Percentiles rank a stretch among this genome's conserved stretches.
Evolutionary conservation across 495 filamentous ascomycete species (phyloP).

Genomic region (Evansstolkia leycettana): DNA sequence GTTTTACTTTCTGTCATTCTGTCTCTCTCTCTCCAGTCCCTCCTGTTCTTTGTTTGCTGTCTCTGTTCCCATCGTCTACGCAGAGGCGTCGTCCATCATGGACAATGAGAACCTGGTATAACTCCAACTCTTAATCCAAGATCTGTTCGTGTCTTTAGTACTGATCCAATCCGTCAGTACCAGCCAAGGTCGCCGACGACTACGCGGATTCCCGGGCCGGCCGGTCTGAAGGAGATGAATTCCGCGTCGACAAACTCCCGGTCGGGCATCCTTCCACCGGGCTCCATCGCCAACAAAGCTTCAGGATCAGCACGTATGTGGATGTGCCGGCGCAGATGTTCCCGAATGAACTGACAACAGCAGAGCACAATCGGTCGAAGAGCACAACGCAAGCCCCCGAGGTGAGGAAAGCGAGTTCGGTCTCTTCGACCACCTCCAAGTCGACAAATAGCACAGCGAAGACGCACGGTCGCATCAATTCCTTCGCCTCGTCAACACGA

Average conservation of each 20-base stretch:
- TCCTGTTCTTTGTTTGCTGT: constrained; percentile 1
- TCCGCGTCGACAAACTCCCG: constrained; percentile 60
- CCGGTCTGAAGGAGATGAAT: constrained; percentile 42
- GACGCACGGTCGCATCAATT: constrained; percentile 27
- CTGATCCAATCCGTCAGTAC: neutral
- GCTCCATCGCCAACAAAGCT: constrained; percentile 26
- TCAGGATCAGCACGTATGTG: constrained; percentile 23
- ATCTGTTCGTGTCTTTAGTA: constrained; percentile 2
- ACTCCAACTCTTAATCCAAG: constrained; percentile 2
- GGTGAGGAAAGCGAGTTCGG: constrained; percentile 22
- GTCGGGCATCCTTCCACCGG: constrained; percentile 38
- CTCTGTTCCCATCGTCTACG: neutral
- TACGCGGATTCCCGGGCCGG: constrained; percentile 21
- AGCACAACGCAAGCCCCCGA: constrained; percentile 35
- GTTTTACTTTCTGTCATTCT: constrained; percentile 1
- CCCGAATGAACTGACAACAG: constrained; percentile 25
- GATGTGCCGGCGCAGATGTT: neutral
- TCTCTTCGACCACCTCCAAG: constrained; percentile 8
- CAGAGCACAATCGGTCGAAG: constrained; percentile 45
- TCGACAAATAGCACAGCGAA: constrained; percentile 24
- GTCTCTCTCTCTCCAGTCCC: neutral
- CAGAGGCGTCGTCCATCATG: constrained; percentile 14
- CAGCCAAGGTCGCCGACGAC: constrained; percentile 18
- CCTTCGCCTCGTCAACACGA: constrained; percentile 30
- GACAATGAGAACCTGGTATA: constrained; percentile 27